Evolutionary conservation across 1,284 basidiomycete species (phyloP).

Genomic region (Leccinum insolens): DNA sequence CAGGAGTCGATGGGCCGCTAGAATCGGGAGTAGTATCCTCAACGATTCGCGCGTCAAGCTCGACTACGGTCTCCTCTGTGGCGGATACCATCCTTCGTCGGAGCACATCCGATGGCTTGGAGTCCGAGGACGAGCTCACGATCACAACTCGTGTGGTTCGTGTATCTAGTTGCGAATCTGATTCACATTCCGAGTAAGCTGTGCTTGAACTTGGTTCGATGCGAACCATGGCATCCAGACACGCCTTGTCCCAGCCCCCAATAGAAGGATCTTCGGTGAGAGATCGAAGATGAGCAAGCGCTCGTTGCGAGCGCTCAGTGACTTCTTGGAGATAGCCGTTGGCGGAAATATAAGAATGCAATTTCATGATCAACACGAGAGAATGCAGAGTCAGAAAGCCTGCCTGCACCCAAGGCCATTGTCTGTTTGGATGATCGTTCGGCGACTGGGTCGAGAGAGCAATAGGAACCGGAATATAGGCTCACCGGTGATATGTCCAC

Average conservation of each 20-base stretch:
- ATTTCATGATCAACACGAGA: constrained; percentile 92
- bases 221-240: constrained; percentile 47
- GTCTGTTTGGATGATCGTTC: constrained; percentile 41
- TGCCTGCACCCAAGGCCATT: constrained; percentile 99
- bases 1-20: constrained; percentile 8
- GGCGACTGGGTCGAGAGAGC: background rate
- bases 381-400: constrained; percentile 95
- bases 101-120: constrained; percentile 51
- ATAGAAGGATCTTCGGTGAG: constrained; percentile 44
- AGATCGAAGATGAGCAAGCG: constrained; percentile 49
- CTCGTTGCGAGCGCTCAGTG: constrained; percentile 44
- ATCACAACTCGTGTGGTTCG: constrained; percentile 41
- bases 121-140: constrained; percentile 55
- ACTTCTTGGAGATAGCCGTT: constrained; percentile 84
- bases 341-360: constrained; percentile 92
- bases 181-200: constrained; percentile 29
- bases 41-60: constrained; percentile 8
- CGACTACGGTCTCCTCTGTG: constrained; percentile 22
- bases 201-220: constrained; percentile 23
- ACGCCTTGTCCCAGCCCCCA: constrained; percentile 68
- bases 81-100: constrained; percentile 54
- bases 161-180: constrained; percentile 25
- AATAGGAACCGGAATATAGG: constrained; percentile 5
- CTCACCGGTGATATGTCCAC: constrained; percentile 82
- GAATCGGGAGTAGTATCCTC: constrained; percentile 6